These are phyloP conservation scores for Penicillium desertorum DNA, from an alignment of 495 filamentous ascomycete species.

Conservation along the genomic window DNA sequence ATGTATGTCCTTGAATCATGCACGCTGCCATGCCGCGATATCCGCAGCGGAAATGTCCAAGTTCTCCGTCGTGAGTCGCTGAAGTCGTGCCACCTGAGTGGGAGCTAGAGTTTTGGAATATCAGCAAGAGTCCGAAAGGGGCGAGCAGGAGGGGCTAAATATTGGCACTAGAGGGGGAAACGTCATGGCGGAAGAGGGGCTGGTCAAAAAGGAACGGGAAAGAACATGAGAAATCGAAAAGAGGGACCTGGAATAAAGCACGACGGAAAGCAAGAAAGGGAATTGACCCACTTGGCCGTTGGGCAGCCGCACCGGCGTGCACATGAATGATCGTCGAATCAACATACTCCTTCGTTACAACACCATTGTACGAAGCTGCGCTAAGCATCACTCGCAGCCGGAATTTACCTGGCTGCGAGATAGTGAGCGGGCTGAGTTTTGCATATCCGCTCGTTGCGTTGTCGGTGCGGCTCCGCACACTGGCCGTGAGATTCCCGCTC, in stretches of 20 bases:
- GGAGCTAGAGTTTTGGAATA: conserved; percentile 25
- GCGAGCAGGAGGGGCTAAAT: background rate
- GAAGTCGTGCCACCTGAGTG: conserved; percentile 30
- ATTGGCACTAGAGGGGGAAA: background rate
- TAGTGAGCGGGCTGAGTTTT: conserved; percentile 33
- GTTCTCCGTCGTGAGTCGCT: conserved; percentile 37
- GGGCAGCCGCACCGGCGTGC: conserved; percentile 30
- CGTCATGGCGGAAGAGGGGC: conserved; percentile 2
- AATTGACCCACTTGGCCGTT: conserved; percentile 38
- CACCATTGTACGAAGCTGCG: conserved; percentile 31
- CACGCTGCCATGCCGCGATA: conserved; percentile 37
- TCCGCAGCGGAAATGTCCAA: conserved; percentile 39
- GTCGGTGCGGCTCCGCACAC: conserved; percentile 36
- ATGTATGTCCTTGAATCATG: conserved; percentile 16
- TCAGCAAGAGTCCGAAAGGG: conserved; percentile 21
- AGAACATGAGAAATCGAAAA: background rate
- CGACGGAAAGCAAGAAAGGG: conserved; percentile 1
- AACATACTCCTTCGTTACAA: conserved; percentile 35
- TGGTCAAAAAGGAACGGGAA: background rate
- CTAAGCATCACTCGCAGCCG: conserved; percentile 41
- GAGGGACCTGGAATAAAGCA: background rate
- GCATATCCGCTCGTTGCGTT: conserved; percentile 41
- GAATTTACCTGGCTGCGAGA: conserved; percentile 37
- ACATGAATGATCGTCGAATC: conserved; percentile 40
- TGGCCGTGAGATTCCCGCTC: conserved; percentile 37